These are phyloP conservation scores for Extremus antarcticus DNA, from an alignment of 495 filamentous ascomycete genomes.

Conservation along the genomic window DNA sequence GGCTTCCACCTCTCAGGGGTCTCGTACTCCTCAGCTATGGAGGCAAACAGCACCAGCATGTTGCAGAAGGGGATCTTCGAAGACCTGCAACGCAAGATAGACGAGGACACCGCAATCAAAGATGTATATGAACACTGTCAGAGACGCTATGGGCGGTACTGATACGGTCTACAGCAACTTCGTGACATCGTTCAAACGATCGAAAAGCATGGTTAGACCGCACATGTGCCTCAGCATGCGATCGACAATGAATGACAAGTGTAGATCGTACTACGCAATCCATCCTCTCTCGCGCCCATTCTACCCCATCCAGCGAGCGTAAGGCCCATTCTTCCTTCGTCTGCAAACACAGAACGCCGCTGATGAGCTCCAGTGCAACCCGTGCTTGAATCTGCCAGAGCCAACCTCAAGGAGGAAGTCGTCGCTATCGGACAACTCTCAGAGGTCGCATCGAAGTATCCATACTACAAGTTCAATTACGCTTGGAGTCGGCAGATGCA, in stretches of 20 bases:
- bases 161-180: slow-evolving; percentile 44
- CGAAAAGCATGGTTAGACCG: slow-evolving; percentile 52
- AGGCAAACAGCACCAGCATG: slow-evolving; percentile 5
- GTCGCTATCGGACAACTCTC: slow-evolving; percentile 50
- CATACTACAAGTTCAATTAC: slow-evolving; percentile 91
- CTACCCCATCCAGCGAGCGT: slow-evolving; percentile 69
- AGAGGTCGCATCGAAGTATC: slow-evolving; percentile 62
- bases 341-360: background rate
- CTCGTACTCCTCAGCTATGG: too few species aligned
- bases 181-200: slow-evolving; percentile 68
- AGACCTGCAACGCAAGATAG: slow-evolving; percentile 76
- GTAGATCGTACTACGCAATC: slow-evolving; percentile 61
- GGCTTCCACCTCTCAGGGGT: too few species aligned
- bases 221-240: too few species aligned
- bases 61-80: slow-evolving; percentile 54
- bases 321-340: slow-evolving; percentile 25
- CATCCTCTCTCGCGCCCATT: slow-evolving; percentile 78
- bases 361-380: slow-evolving; percentile 24
- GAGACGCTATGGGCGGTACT: background rate
- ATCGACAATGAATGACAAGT: too few species aligned
- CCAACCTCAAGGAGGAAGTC: slow-evolving; percentile 46
- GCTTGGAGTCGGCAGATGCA: slow-evolving; percentile 79
- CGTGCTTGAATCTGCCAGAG: slow-evolving; percentile 44
- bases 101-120: slow-evolving; percentile 69
- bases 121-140: slow-evolving; percentile 44